phyloP scores from a whole-genome alignment of 768 basidiomycete genomes.

The Mycena metata region DNA sequence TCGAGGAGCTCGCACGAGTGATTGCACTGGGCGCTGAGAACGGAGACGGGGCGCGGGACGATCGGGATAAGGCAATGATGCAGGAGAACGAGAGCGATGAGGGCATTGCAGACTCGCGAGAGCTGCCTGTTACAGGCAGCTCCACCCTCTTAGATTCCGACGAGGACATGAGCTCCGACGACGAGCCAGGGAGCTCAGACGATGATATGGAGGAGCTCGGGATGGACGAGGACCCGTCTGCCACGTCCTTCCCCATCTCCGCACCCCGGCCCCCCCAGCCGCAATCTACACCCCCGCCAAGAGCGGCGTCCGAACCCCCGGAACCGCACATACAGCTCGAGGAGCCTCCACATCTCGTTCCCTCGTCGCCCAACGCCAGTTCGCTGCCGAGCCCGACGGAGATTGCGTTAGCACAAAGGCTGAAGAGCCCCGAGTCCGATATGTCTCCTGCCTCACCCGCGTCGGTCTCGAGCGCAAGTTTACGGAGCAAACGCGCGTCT shows the following conservation, averaged over 20 bases:
- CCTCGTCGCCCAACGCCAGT: constrained; percentile 47
- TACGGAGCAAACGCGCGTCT: constrained; percentile 65
- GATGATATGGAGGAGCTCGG: constrained; percentile 91
- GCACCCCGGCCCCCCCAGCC: constrained; percentile 42
- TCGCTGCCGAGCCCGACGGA: constrained; percentile 49
- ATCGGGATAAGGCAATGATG: constrained; percentile 45
- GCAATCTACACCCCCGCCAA: constrained; percentile 45
- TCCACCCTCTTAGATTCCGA: constrained; percentile 73
- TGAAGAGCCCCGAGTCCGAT: constrained; percentile 46
- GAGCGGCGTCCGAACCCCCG: constrained; percentile 48
- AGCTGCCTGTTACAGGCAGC: constrained; percentile 75
- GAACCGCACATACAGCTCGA: constrained; percentile 41
- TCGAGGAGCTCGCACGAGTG: constrained; percentile 90
- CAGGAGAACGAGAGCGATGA: constrained; percentile 59
- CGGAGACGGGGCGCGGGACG: constrained; percentile 57
- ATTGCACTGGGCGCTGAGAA: constrained; percentile 75
- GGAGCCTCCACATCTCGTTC: constrained; percentile 39
- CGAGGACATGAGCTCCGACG: constrained; percentile 80
- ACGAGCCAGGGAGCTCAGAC: constrained; percentile 79
- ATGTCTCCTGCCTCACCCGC: constrained; percentile 3
- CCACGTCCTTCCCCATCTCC: constrained; percentile 49
- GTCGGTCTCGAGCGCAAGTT: constrained; percentile 49
- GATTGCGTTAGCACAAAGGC: constrained; percentile 35
- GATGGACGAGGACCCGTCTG: constrained; percentile 73
- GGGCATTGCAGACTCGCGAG: constrained; percentile 68